A percentile compares a stretch with the other conserved stretches of the same genome.
phyloP scores from a whole-genome alignment of 768 basidiomycete species.

The Pulveroboletus sp. region DNA sequence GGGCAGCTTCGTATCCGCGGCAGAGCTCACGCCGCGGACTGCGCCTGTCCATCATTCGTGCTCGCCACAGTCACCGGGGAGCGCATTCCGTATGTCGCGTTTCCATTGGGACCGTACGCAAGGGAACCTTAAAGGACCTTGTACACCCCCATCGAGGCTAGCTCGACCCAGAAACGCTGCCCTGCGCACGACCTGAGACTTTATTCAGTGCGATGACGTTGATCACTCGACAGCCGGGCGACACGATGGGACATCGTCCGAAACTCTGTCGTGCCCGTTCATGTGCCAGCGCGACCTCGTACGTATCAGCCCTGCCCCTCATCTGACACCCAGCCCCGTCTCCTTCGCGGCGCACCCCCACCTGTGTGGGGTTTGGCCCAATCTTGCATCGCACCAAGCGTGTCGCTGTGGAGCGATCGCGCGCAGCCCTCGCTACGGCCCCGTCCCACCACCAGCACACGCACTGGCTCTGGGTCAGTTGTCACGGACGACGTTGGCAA shows the following conservation, averaged over 20 bases:
- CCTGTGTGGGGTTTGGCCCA: too few species aligned
- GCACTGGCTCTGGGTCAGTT: not conserved
- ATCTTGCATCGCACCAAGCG: too few species aligned
- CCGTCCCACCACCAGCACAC: too few species aligned
- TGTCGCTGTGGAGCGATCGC: too few species aligned
- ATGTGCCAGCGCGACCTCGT: not conserved
- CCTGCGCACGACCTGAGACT: not conserved
- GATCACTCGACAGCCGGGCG: not conserved
- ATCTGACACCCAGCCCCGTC: not conserved
- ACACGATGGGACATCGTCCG: not conserved
- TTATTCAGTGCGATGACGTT: not conserved
- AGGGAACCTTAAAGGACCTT: not conserved
- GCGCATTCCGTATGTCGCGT: not conserved
- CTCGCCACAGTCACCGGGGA: constrained; percentile 30
- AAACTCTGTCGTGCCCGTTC: not conserved
- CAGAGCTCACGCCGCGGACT: constrained; percentile 23
- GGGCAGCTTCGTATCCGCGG: constrained; percentile 34
- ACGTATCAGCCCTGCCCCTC: too few species aligned
- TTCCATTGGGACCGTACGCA: constrained; percentile 21
- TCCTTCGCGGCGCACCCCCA: not conserved
- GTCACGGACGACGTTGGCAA: not conserved
- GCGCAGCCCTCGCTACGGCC: too few species aligned
- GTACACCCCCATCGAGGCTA: too few species aligned
- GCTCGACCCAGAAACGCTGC: too few species aligned
- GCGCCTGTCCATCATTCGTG: constrained; percentile 19